Conservation (phyloP, 73 alveolate genomes). For the Symbiodinium natans region DNA sequence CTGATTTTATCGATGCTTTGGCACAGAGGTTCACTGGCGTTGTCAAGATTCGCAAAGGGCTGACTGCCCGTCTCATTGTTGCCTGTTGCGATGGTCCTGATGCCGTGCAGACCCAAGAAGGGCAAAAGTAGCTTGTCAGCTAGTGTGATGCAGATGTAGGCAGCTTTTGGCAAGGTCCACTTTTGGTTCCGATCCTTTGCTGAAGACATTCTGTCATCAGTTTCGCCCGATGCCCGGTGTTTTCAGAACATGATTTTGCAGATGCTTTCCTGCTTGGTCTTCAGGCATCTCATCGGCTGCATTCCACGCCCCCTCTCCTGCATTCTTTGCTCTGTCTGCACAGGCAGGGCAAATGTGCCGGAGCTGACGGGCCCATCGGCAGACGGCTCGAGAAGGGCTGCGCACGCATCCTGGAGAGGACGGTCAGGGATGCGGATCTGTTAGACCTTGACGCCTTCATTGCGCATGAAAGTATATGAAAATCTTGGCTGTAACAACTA, state of each 20-base stretch:
- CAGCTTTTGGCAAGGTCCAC: no score
- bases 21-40: constrained; percentile 71
- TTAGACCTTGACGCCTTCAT: no score
- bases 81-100: constrained; percentile 85
- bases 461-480: no score
- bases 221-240: constrained; percentile 6
- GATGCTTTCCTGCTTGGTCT: no score
- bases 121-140: no score
- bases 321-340: background rate
- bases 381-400: constrained; percentile 33
- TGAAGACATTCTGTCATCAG: constrained; percentile 29
- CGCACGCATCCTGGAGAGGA: constrained; percentile 73
- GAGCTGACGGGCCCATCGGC: constrained; percentile 80
- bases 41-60: constrained; percentile 85
- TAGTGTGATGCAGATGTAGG: no score
- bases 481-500: no score
- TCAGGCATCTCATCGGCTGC: no score
- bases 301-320: no score
- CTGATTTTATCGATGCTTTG: no score
- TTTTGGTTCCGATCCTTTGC: constrained; percentile 61
- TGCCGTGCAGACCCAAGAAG: constrained; percentile 26
- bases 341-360: constrained; percentile 39
- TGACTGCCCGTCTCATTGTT: constrained; percentile 83
- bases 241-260: background rate
- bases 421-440: no score